phyloP scores from a whole-genome alignment of 371 early-diverging fungal genomes.

The Mortierella sp. region DNA sequence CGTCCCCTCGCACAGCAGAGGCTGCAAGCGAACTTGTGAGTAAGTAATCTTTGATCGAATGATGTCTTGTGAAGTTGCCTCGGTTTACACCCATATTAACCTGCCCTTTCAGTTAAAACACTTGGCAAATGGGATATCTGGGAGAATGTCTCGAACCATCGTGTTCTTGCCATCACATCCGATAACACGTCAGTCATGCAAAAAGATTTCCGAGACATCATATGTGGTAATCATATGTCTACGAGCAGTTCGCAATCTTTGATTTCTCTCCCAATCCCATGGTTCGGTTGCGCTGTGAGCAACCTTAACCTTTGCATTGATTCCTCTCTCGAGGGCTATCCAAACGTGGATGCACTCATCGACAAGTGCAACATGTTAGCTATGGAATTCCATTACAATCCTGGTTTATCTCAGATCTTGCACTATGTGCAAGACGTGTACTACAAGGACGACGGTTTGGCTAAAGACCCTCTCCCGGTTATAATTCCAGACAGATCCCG shows the following conservation, averaged over 20 bases:
- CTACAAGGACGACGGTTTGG: neutral
- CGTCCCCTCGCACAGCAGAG: neutral
- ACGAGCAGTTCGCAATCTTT: neutral
- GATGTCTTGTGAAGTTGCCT: neutral
- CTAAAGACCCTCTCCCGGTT: neutral
- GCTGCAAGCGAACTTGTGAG: neutral
- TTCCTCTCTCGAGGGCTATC: neutral
- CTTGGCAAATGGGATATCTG: neutral
- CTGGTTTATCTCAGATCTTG: neutral
- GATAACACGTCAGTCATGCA: neutral
- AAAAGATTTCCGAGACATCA: neutral
- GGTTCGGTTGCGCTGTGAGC: neutral
- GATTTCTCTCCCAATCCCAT: neutral
- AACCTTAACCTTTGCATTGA: neutral
- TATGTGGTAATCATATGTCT: neutral
- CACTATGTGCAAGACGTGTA: neutral
- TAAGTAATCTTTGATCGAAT: neutral
- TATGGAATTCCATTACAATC: neutral
- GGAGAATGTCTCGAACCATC: neutral
- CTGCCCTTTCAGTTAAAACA: neutral
- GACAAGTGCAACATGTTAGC: neutral
- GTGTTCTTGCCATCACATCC: neutral
- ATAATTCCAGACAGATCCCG: neutral
- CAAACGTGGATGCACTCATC: neutral
- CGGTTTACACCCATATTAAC: no score